Percentiles rank a stretch among this genome's conserved stretches.
These are phyloP conservation scores for Curvularia lunata DNA, from an alignment of 2,329 filamentous ascomycete genomes.

Conservation along the genomic window DNA sequence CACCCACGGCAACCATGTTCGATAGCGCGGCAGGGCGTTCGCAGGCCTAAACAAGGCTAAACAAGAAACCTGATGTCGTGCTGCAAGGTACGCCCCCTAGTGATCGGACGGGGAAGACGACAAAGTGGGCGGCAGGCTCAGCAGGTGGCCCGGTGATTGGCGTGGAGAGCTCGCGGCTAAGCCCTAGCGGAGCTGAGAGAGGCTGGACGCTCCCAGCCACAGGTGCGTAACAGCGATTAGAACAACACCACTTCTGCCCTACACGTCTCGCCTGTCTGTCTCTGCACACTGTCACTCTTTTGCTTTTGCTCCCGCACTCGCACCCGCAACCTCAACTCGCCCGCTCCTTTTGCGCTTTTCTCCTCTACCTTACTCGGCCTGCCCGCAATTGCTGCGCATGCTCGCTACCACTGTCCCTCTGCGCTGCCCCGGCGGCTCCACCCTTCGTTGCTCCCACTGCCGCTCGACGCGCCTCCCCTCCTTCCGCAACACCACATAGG, in stretches of 20 bases:
- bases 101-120: conserved; percentile 15
- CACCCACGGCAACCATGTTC: background rate
- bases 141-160: conserved; percentile 14
- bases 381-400: conserved; percentile 34
- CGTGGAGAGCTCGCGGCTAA: conserved; percentile 6
- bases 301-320: conserved; percentile 11
- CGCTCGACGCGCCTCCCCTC: conserved; percentile 12
- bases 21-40: conserved; percentile 19
- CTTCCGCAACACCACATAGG: background rate
- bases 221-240: conserved; percentile 22
- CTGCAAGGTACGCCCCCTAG: conserved; percentile 20
- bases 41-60: conserved; percentile 17
- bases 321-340: background rate
- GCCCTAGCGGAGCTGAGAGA: conserved; percentile 10
- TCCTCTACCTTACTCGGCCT: background rate
- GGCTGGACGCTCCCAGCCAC: conserved; percentile 34
- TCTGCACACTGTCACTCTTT: conserved; percentile 27
- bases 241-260: conserved; percentile 13
- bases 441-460: conserved; percentile 1
- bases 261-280: conserved; percentile 16
- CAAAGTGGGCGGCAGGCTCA: conserved; percentile 9
- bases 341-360: background rate
- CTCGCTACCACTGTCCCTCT: conserved; percentile 17
- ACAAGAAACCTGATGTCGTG: conserved; percentile 16
- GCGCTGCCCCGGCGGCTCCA: conserved; percentile 26